Evolutionary conservation across 441 rosid genomes (phyloP).

Genomic region (Kokia cookei): DNA sequence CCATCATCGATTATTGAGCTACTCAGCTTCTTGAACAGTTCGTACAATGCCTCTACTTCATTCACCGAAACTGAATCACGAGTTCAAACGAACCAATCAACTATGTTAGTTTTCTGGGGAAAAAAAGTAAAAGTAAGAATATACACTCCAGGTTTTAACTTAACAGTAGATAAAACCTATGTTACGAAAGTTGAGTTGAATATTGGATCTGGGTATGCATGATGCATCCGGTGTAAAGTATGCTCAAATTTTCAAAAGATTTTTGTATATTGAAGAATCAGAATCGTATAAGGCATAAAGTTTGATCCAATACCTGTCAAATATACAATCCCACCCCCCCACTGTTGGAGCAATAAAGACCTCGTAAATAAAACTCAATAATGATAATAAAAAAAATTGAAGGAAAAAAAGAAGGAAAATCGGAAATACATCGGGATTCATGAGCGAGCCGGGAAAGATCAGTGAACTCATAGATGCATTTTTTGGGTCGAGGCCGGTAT

Average conservation of each 20-base stretch:
- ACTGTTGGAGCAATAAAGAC: not conserved
- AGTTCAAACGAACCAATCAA: not conserved
- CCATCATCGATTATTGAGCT: conserved; percentile 66
- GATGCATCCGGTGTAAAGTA: not conserved
- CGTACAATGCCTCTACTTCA: conserved; percentile 73
- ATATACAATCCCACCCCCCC: too few relatives aligned
- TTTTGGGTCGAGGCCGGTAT: conserved; percentile 11
- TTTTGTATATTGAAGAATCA: not conserved
- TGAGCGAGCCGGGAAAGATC: conserved; percentile 53
- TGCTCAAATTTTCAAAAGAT: not conserved
- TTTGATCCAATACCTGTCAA: not conserved
- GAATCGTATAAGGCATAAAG: not conserved
- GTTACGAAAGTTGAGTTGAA: too few relatives aligned
- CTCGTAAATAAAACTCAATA: not conserved
- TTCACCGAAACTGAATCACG: conserved; percentile 61
- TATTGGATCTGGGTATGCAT: too few relatives aligned
- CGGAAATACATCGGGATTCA: conserved; percentile 46
- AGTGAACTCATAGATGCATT: not conserved
- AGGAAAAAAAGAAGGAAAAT: not conserved
- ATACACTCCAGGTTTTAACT: not conserved
- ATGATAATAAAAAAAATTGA: too few relatives aligned
- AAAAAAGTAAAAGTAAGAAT: too few relatives aligned
- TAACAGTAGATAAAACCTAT: too few relatives aligned
- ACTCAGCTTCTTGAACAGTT: conserved; percentile 64
- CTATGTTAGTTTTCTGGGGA: not conserved